Conservation (phyloP, 768 basidiomycete genomes). For the Daedaleopsis sinensis region DNA sequence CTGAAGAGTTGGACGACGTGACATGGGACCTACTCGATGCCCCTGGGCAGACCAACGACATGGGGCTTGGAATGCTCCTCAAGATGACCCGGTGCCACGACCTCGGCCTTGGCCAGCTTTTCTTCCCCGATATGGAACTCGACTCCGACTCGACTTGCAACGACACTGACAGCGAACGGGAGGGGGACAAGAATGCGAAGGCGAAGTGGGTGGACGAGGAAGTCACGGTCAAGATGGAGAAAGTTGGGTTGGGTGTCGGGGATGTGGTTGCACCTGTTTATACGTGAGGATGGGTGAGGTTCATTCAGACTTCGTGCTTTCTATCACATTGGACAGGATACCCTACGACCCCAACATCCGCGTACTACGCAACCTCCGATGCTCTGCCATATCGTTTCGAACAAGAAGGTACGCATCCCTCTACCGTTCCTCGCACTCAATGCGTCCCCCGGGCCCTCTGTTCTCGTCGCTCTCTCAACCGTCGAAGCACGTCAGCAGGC, state of each 20-base stretch:
- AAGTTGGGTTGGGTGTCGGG: background rate
- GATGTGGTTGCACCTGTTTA: background rate
- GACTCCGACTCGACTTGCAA: conserved; percentile 12
- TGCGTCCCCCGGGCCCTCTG: too few relatives aligned
- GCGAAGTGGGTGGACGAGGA: conserved; percentile 2
- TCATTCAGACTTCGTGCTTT: background rate
- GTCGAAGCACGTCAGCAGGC: conserved; percentile 14
- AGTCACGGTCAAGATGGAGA: background rate
- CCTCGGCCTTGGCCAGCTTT: conserved; percentile 69
- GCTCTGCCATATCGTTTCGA: too few relatives aligned
- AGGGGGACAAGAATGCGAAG: background rate
- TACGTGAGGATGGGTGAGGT: background rate
- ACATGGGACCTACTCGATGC: conserved; percentile 65
- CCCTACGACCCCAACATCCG: background rate
- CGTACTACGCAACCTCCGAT: too few relatives aligned
- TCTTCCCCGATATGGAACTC: conserved; percentile 33
- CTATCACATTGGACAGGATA: background rate
- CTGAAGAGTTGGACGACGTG: conserved; percentile 66
- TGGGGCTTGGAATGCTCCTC: conserved; percentile 62
- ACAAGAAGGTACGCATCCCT: too few relatives aligned
- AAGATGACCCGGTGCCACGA: conserved; percentile 79
- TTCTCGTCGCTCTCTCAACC: background rate
- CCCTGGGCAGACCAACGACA: conserved; percentile 36
- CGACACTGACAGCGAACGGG: background rate
- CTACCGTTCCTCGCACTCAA: background rate